Evolutionary conservation across 2,329 filamentous ascomycete species (phyloP).

Genomic region (Aspergillus hortae): DNA sequence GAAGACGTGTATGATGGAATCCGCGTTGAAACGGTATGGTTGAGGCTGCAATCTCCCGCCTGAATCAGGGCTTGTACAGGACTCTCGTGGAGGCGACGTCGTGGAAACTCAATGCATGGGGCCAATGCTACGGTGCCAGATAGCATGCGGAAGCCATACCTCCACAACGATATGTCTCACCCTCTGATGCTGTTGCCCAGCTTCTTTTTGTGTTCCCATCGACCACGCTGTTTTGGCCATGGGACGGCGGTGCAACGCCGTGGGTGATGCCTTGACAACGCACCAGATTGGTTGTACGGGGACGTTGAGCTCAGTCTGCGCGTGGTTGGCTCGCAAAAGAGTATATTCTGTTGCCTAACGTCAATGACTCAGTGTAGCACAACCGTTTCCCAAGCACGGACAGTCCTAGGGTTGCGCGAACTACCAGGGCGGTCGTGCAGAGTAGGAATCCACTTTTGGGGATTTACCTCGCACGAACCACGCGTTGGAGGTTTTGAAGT

Average conservation of each 20-base stretch:
- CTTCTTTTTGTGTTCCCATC: not conserved
- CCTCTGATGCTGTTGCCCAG: not conserved
- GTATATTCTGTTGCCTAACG: too few relatives aligned
- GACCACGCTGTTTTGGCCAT: not conserved
- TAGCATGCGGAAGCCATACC: not conserved
- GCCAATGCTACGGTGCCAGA: not conserved
- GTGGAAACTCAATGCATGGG: not conserved
- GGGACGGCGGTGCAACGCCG: not conserved
- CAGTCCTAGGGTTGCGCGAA: too few relatives aligned
- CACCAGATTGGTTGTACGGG: not conserved
- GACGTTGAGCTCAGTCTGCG: not conserved
- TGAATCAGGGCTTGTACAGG: not conserved
- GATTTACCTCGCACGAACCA: too few relatives aligned
- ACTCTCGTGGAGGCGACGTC: not conserved
- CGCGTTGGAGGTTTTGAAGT: too few relatives aligned
- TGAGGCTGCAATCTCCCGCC: not conserved
- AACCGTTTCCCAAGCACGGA: too few relatives aligned
- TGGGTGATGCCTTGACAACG: not conserved
- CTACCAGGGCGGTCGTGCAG: too few relatives aligned
- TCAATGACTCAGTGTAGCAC: too few relatives aligned
- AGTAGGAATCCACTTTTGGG: too few relatives aligned
- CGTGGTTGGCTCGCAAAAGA: too few relatives aligned
- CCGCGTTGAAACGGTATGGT: not conserved
- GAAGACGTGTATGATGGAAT: not conserved
- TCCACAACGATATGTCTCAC: not conserved